phyloP scores from a whole-genome alignment of 2,329 filamentous ascomycete species.

The Torrubiellomyces zombiae region DNA sequence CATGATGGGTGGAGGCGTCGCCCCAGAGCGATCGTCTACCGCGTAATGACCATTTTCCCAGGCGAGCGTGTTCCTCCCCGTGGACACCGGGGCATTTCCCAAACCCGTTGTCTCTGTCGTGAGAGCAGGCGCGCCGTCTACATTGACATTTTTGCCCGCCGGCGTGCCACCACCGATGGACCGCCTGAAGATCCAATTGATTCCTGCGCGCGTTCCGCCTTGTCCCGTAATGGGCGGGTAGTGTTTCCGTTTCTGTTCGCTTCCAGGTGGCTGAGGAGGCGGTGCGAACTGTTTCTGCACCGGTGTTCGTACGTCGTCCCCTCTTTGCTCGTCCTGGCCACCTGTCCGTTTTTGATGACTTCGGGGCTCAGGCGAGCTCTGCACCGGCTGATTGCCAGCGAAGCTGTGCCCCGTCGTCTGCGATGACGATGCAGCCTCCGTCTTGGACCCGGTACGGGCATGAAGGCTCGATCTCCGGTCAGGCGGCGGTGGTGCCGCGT shows the following conservation, averaged over 20 bases:
- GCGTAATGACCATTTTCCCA: no score
- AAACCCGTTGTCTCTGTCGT: no score
- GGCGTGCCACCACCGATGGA: constrained; percentile 22
- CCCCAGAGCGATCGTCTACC: constrained; percentile 28
- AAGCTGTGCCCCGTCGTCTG: no score
- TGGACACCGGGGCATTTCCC: no score
- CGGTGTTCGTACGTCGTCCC: constrained; percentile 10
- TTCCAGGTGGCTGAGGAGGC: constrained; percentile 5
- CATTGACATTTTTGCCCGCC: no score
- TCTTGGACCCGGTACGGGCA: constrained; percentile 23
- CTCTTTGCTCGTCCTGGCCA: constrained; percentile 15
- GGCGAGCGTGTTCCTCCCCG: no score
- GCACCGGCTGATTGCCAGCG: constrained; percentile 2
- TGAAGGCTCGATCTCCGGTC: constrained; percentile 36
- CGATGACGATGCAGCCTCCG: constrained; percentile 6
- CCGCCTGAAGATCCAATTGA: constrained; percentile 35
- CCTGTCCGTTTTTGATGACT: constrained; percentile 8
- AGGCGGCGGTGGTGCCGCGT: constrained; percentile 28
- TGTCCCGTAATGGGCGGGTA: constrained; percentile 35
- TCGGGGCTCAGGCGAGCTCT: constrained; percentile 9
- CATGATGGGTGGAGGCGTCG: constrained; percentile 40
- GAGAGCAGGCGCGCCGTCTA: no score
- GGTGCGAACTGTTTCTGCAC: constrained; percentile 9
- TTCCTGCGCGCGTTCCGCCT: constrained; percentile 23
- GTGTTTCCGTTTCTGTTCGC: constrained; percentile 20